Conservation (phyloP, 1,284 basidiomycete genomes). For the Phellopilus nigrolimitatus region DNA sequence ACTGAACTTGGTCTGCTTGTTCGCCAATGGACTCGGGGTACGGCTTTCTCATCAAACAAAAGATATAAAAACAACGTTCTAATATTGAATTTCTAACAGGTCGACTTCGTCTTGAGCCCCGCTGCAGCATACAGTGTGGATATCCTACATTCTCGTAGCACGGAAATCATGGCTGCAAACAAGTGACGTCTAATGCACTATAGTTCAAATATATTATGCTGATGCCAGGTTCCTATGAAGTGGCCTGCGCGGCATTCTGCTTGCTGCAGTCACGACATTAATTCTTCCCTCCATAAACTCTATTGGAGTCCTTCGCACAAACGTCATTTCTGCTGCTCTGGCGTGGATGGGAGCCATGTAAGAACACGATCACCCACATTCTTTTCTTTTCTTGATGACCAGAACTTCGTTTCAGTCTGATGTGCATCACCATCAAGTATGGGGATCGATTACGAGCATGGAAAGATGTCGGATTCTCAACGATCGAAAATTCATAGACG, state of each 20-base stretch:
- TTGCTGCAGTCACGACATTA: conserved; percentile 27
- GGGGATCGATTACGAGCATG: conserved; percentile 44
- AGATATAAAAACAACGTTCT: conserved; percentile 15
- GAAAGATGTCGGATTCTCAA: conserved; percentile 38
- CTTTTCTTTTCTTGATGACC: neutral
- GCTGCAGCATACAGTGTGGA: conserved; percentile 56
- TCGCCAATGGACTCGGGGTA: conserved; percentile 48
- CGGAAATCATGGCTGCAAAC: conserved; percentile 46
- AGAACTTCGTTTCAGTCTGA: conserved; percentile 28
- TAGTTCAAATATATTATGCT: neutral
- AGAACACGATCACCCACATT: neutral
- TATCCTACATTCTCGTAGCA: conserved; percentile 44
- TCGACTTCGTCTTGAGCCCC: conserved; percentile 45
- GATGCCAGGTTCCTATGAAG: conserved; percentile 31
- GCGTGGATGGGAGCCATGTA: conserved; percentile 23
- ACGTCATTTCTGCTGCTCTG: conserved; percentile 31
- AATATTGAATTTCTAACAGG: conserved; percentile 34
- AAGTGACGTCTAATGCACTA: conserved; percentile 27
- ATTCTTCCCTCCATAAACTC: conserved; percentile 34
- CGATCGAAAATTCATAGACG: conserved; percentile 1
- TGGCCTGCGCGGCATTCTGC: conserved; percentile 35
- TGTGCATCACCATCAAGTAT: conserved; percentile 40
- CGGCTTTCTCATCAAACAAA: neutral
- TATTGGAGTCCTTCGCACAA: conserved; percentile 36
- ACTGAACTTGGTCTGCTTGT: conserved; percentile 39